Evolutionary conservation across 2,329 filamentous ascomycete species (phyloP), one percentile per base, ranked within the genome.

Genomic region (Alternaria triticina): DNA sequence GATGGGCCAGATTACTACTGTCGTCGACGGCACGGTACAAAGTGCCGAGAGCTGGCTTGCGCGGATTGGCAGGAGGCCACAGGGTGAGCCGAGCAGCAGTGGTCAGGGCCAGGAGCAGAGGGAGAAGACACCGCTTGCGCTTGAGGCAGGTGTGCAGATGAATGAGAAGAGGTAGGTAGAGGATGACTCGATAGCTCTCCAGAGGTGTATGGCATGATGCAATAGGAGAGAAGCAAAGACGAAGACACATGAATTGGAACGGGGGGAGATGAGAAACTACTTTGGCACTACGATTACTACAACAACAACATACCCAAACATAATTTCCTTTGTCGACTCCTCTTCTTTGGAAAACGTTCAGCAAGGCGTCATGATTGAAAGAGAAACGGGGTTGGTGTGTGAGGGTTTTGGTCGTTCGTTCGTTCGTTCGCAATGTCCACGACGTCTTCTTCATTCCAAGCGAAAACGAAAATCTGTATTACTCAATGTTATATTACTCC

Each of bases 11-110:
- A 93, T 99, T 54, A 96, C 90, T 44, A 89, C 90, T 6, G 92
- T 97, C 2, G 86, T 98, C 9, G 92, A 96, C 70, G 91, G 93
- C 57, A 98, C 96, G 0, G 91, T 98, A 57, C 87, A 92, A 59
- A 96, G 92, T 72, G 96, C 96, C 0, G 95, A 98, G 80, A 89
- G 90, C 71, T 98, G 96, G 96, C 92, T 95, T 68, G 91, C 94
- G 62, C 86, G 90, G 20, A 84, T 97, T 62, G 92, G 85, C 36
- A 80, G 83, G 44, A 79, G 70, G 61, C 61, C 70, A 17, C 43
- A 46, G 8, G 33, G 62, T 17, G 50, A 17, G 8, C 40, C 20
- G 1, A 56, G 33, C 17, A 57, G 51, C 28, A 50, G 44, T 5
- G 30, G 49, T 23, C 27, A 27, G 20, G 22, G 46, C 56, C 46